phyloP scores from a whole-genome alignment of 495 filamentous ascomycete genomes.

The Xanthoparmelia taractica region DNA sequence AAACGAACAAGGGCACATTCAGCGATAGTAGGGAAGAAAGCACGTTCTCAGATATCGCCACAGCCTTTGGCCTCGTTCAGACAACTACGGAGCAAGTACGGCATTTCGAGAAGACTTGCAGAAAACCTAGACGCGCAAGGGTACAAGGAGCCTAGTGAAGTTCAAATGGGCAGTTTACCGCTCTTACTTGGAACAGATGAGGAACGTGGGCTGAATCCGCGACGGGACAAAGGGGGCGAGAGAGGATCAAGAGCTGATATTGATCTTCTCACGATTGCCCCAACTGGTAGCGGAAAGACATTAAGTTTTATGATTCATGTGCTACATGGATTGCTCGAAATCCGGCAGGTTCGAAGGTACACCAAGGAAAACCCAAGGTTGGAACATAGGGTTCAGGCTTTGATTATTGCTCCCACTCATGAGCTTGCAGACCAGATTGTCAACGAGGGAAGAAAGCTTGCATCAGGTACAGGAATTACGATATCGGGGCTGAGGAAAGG shows the following conservation, averaged over 20 bases:
- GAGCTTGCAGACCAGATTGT: constrained; percentile 89
- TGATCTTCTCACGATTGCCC: constrained; percentile 80
- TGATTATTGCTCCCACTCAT: constrained; percentile 85
- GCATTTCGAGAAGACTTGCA: constrained; percentile 59
- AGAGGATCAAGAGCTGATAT: constrained; percentile 17
- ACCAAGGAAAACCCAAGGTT: constrained; percentile 27
- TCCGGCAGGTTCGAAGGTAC: constrained; percentile 40
- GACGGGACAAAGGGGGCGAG: constrained; percentile 9
- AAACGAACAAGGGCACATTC: constrained; percentile 38
- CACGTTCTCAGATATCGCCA: constrained; percentile 50
- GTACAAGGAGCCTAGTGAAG: constrained; percentile 81
- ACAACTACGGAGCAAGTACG: constrained; percentile 60
- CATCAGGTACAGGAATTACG: constrained; percentile 67
- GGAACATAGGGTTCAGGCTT: constrained; percentile 51
- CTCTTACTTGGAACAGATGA: constrained; percentile 50
- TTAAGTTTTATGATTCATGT: constrained; percentile 83
- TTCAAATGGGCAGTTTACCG: constrained; percentile 81
- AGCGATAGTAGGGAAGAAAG: constrained; percentile 39
- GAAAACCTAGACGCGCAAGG: constrained; percentile 78
- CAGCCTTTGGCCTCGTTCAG: constrained; percentile 72
- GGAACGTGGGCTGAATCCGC: constrained; percentile 15
- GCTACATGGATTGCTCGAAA: constrained; percentile 61
- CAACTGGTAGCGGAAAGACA: constrained; percentile 97
- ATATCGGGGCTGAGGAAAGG: constrained; percentile 79
- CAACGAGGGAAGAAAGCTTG: constrained; percentile 80